These are phyloP conservation scores for Elongisporangium senticosum DNA, from an alignment of 352 stramenopile genomes.

Conservation along the genomic window DNA sequence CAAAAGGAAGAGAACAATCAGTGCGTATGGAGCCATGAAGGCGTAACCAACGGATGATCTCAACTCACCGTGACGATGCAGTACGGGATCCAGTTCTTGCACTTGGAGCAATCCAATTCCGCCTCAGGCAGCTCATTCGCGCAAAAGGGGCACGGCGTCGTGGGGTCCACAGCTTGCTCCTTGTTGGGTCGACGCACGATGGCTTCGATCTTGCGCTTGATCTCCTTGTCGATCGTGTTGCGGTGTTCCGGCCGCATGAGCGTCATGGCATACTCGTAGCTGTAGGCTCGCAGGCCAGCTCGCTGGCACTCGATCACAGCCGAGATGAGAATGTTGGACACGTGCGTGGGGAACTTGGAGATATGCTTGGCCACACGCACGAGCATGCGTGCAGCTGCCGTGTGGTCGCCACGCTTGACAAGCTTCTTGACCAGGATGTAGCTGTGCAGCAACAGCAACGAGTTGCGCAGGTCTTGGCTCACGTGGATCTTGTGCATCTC, in stretches of 20 bases:
- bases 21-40: conserved; percentile 4
- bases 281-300: conserved; percentile 82
- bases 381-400: conserved; percentile 83
- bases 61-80: conserved; percentile 84
- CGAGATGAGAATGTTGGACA: conserved; percentile 89
- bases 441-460: conserved; percentile 90
- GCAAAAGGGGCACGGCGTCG: conserved; percentile 85
- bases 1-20: conserved; percentile 2
- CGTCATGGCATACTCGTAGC: conserved; percentile 90
- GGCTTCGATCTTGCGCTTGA: conserved; percentile 92
- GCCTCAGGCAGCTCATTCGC: conserved; percentile 67
- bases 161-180: conserved; percentile 65
- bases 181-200: conserved; percentile 91
- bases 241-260: conserved; percentile 90
- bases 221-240: conserved; percentile 84
- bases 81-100: conserved; percentile 91
- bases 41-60: not conserved
- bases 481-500: conserved; percentile 85
- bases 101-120: conserved; percentile 88
- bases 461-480: conserved; percentile 77
- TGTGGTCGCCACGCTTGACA: conserved; percentile 84
- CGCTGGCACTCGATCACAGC: conserved; percentile 93
- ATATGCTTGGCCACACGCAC: conserved; percentile 88
- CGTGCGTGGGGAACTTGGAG: conserved; percentile 90
- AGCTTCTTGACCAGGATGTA: conserved; percentile 94